These are phyloP conservation scores for Saccharomycopsis oosterbeekiorum DNA, from an alignment of 805 yeast genomes.

Conservation along the genomic window DNA sequence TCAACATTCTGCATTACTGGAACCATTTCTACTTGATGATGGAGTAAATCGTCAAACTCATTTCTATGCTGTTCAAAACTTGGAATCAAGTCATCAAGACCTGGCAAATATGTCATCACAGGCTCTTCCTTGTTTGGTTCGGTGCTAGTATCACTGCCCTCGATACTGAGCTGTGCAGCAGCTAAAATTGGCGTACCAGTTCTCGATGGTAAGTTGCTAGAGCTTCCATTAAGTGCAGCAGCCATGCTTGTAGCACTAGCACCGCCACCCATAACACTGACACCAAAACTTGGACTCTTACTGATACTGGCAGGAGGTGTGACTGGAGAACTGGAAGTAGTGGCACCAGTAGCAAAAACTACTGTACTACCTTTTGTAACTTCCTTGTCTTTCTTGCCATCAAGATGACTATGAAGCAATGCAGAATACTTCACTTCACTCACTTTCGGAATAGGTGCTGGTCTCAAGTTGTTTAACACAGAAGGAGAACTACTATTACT, in stretches of 20 bases:
- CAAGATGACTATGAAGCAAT: constrained; percentile 17
- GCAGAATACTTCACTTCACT: constrained; percentile 47
- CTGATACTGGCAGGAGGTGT: constrained; percentile 8
- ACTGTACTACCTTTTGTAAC: constrained; percentile 14
- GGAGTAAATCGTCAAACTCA: constrained; percentile 17
- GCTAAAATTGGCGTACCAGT: not conserved
- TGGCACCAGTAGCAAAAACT: constrained; percentile 19
- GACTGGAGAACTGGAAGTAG: constrained; percentile 11
- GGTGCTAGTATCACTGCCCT: not conserved
- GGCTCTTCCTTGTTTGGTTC: constrained; percentile 14
- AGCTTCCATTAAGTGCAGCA: constrained; percentile 17
- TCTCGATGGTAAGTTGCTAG: constrained; percentile 7
- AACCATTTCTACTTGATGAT: constrained; percentile 19
- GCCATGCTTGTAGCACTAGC: constrained; percentile 11
- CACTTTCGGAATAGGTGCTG: constrained; percentile 45
- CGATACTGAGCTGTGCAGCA: not conserved
- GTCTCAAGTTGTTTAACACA: constrained; percentile 30
- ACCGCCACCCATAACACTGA: constrained; percentile 19
- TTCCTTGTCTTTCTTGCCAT: not conserved
- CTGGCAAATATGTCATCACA: constrained; percentile 14
- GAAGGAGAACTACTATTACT: constrained; percentile 13
- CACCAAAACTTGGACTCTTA: constrained; percentile 1
- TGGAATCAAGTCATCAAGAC: constrained; percentile 23
- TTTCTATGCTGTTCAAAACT: constrained; percentile 27
- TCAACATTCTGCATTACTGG: not conserved